A percentile compares a stretch with the other conserved stretches of the same genome.
Conservation (phyloP, 2,329 filamentous ascomycete genomes). For the Beauveria sp. region DNA sequence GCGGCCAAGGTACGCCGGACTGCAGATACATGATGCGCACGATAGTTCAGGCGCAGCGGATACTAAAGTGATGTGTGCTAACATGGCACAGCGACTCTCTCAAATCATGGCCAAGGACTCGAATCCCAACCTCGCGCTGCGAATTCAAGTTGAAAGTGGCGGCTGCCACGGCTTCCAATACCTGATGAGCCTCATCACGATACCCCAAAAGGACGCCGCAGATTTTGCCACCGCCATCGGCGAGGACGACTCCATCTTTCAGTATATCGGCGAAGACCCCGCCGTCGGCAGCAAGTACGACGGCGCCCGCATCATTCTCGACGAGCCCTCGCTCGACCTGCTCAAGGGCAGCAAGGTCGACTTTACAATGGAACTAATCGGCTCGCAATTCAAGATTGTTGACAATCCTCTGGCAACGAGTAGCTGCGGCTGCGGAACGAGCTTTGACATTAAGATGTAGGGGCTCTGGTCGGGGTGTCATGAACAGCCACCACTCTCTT, state of each 20-base stretch:
- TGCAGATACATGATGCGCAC: neutral
- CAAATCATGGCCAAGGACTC: constrained; percentile 65
- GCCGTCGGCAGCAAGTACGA: constrained; percentile 21
- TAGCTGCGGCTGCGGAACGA: constrained; percentile 94
- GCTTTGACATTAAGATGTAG: constrained; percentile 81
- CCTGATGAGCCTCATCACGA: constrained; percentile 73
- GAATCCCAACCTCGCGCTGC: constrained; percentile 78
- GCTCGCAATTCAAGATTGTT: constrained; percentile 84
- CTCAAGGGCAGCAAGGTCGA: constrained; percentile 92
- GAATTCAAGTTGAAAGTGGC: constrained; percentile 84
- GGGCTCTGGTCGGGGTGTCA: neutral
- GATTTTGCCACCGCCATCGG: constrained; percentile 31
- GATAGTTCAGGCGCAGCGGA: no score
- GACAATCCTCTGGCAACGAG: constrained; percentile 89
- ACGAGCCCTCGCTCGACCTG: constrained; percentile 77
- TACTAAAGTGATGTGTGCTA: neutral
- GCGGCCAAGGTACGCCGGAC: constrained; percentile 59
- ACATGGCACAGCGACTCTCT: constrained; percentile 51
- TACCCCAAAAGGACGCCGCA: constrained; percentile 35
- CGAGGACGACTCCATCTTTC: constrained; percentile 84
- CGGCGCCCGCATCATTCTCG: constrained; percentile 75
- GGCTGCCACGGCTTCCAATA: constrained; percentile 99
- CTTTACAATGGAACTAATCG: constrained; percentile 90
- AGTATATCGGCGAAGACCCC: constrained; percentile 50
- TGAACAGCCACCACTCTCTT: constrained; percentile 7